These are phyloP conservation scores for Actinomortierella ambigua DNA, from an alignment of 371 early-diverging fungal species.

Conservation along the genomic window DNA sequence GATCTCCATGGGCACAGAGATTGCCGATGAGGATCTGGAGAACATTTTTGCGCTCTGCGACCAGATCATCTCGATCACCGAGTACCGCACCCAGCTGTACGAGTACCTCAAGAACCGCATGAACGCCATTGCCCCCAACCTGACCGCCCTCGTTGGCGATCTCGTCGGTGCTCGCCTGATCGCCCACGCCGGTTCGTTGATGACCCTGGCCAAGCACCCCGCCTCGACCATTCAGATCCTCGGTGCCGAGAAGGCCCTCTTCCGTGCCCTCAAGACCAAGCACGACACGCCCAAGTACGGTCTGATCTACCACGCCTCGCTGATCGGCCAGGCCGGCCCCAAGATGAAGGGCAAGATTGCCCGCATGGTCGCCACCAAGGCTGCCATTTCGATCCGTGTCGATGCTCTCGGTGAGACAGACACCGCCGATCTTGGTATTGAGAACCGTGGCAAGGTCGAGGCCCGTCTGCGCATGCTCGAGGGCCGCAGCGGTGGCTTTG, in stretches of 20 bases:
- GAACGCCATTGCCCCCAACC: conserved; percentile 91
- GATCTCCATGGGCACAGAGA: conserved; percentile 95
- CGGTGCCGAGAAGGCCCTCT: conserved; percentile 98
- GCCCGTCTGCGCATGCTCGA: conserved; percentile 87
- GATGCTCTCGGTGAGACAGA: conserved; percentile 95
- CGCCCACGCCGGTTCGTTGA: conserved; percentile 91
- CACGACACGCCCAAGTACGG: conserved; percentile 98
- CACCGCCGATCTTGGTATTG: conserved; percentile 82
- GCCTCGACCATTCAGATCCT: conserved; percentile 97
- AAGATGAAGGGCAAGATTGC: conserved; percentile 94
- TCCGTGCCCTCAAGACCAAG: conserved; percentile 94
- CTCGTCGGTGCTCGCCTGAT: conserved; percentile 92
- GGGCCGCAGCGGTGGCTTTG: conserved; percentile 51
- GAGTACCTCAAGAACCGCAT: conserved; percentile 92
- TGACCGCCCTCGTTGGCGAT: conserved; percentile 91
- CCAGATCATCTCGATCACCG: conserved; percentile 85
- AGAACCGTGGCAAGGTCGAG: conserved; percentile 86
- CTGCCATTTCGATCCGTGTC: conserved; percentile 90
- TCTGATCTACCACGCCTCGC: conserved; percentile 90
- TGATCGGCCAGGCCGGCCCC: conserved; percentile 86
- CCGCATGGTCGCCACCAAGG: conserved; percentile 92
- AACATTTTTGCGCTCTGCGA: conserved; percentile 84
- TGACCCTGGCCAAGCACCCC: conserved; percentile 91
- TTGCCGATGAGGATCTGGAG: conserved; percentile 86
- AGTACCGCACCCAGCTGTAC: conserved; percentile 87